These are phyloP conservation scores for Claviceps sp. DNA, from an alignment of 2,329 filamentous ascomycete species.

Conservation along the genomic window DNA sequence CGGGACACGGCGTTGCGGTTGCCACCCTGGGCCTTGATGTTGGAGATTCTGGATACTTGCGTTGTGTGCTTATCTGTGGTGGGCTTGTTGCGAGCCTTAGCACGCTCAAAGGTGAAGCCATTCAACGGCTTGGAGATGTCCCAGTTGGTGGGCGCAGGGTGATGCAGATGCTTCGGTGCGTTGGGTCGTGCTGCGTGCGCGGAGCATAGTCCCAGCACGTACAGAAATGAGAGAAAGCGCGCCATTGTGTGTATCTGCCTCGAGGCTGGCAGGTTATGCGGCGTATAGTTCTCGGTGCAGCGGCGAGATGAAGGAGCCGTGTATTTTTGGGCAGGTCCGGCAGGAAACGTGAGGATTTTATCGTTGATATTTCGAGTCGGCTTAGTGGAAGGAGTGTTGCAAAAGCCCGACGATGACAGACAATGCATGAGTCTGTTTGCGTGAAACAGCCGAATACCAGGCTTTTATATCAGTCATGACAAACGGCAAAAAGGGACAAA, in stretches of 20 bases:
- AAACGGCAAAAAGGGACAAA: not conserved
- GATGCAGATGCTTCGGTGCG: not conserved
- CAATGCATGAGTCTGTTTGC: not conserved
- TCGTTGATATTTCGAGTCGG: too few relatives aligned
- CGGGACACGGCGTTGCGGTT: constrained; percentile 18
- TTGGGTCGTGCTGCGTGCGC: not conserved
- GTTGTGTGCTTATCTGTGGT: constrained; percentile 16
- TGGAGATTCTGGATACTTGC: constrained; percentile 21
- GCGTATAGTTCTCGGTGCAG: too few relatives aligned
- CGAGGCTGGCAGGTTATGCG: too few relatives aligned
- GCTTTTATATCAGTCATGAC: not conserved
- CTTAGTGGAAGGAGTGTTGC: not conserved
- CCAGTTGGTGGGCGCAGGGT: constrained; percentile 10
- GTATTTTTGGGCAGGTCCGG: too few relatives aligned
- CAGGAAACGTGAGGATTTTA: not conserved
- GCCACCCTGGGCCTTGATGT: constrained; percentile 12
- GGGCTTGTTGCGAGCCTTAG: constrained; percentile 15
- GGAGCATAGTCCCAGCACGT: constrained; percentile 5
- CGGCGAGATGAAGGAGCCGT: too few relatives aligned
- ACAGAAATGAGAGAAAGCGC: not conserved
- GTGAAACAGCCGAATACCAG: too few relatives aligned
- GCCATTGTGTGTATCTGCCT: not conserved
- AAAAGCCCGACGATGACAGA: not conserved
- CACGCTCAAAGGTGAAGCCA: constrained; percentile 23
- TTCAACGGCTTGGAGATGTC: constrained; percentile 24